phyloP scores from a whole-genome alignment of 2,329 filamentous ascomycete genomes.

The Colletotrichum limetticola region DNA sequence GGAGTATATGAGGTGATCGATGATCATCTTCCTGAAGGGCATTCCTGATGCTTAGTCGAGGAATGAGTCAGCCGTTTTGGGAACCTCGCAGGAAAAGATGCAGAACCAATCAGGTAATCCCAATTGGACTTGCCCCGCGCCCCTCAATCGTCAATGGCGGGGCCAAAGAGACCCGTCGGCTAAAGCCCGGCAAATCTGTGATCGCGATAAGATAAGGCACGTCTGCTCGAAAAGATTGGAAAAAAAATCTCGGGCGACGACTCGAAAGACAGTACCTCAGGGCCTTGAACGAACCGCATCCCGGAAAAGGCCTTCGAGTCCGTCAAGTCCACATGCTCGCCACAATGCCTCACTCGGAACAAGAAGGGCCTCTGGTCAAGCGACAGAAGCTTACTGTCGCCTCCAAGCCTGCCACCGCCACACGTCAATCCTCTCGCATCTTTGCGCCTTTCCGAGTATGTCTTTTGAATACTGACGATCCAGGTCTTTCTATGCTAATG shows the following conservation, averaged over 20 bases:
- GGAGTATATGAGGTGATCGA: no score
- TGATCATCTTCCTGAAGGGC: not conserved
- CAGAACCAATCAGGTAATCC: not conserved
- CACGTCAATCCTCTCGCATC: slow-evolving; percentile 74
- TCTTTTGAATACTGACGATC: slow-evolving; percentile 4
- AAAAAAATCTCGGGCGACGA: slow-evolving; percentile 21
- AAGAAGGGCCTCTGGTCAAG: slow-evolving; percentile 75
- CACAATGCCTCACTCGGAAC: slow-evolving; percentile 67
- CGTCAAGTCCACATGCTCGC: slow-evolving; percentile 11
- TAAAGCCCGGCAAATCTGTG: not conserved
- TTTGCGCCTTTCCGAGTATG: slow-evolving; percentile 93
- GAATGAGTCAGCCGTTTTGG: not conserved
- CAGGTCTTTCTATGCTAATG: not conserved
- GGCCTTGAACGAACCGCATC: slow-evolving; percentile 18
- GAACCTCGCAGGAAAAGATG: not conserved
- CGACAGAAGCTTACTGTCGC: slow-evolving; percentile 74
- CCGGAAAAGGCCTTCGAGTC: not conserved
- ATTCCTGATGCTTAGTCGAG: not conserved
- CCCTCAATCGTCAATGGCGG: not conserved
- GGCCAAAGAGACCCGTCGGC: not conserved
- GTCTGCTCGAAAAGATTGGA: slow-evolving; percentile 6
- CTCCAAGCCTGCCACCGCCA: slow-evolving; percentile 48
- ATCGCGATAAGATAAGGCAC: slow-evolving; percentile 31
- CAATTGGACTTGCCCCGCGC: not conserved
- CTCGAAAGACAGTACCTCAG: not conserved